These are phyloP conservation scores for Teratosphaeria zuluensis DNA, from an alignment of 2,329 filamentous ascomycete genomes.

Conservation along the genomic window DNA sequence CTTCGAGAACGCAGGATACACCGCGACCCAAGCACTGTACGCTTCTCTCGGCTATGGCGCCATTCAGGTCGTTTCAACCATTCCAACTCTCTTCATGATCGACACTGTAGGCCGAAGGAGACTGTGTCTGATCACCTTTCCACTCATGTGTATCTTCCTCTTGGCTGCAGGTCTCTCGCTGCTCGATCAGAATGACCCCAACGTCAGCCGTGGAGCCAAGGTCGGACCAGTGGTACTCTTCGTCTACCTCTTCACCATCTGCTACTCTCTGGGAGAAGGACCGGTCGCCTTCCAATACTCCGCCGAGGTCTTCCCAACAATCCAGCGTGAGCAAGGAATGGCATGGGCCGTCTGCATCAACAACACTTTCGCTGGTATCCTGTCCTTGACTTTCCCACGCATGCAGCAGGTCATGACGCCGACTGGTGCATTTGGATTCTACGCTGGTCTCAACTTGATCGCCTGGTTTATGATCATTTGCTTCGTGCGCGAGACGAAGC, in stretches of 20 bases:
- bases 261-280: slow-evolving; percentile 38
- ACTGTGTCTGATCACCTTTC: slow-evolving; percentile 32
- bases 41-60: slow-evolving; percentile 37
- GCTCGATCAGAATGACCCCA: slow-evolving; percentile 17
- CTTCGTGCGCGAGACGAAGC: slow-evolving; percentile 40
- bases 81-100: slow-evolving; percentile 37
- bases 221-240: slow-evolving; percentile 31
- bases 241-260: slow-evolving; percentile 44
- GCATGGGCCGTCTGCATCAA: slow-evolving; percentile 50
- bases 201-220: slow-evolving; percentile 14
- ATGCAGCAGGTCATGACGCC: slow-evolving; percentile 41
- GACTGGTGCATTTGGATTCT: slow-evolving; percentile 48
- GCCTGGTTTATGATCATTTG: slow-evolving; percentile 43
- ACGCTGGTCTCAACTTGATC: slow-evolving; percentile 47
- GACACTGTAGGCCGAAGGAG: slow-evolving; percentile 37
- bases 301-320: slow-evolving; percentile 38
- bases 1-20: slow-evolving; percentile 29
- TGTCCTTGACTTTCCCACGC: slow-evolving; percentile 36
- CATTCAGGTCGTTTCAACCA: slow-evolving; percentile 37
- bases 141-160: slow-evolving; percentile 39
- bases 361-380: slow-evolving; percentile 34
- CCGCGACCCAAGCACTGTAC: slow-evolving; percentile 26
- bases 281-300: slow-evolving; percentile 34
- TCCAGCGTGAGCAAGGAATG: slow-evolving; percentile 33
- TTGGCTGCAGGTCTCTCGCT: slow-evolving; percentile 39